These are phyloP conservation scores for Schizonepeta tenuifolia DNA, from an alignment of 257 asterid species.

Conservation along the genomic window DNA sequence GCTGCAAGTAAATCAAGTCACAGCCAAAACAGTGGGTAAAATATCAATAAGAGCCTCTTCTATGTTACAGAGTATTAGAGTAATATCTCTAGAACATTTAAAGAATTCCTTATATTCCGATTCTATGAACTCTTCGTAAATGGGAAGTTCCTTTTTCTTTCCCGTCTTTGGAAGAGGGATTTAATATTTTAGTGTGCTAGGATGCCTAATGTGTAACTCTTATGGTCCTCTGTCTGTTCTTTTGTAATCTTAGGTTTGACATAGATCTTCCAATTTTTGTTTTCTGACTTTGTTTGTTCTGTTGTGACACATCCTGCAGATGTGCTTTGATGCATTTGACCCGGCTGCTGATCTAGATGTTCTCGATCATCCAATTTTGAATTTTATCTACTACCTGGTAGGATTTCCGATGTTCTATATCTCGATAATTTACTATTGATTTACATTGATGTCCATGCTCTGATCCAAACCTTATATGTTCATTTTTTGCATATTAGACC, in stretches of 20 bases:
- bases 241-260: slow-evolving; percentile 3
- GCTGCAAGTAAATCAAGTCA: not conserved
- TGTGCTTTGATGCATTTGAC: slow-evolving; percentile 88
- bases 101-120: too few relatives aligned
- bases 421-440: not conserved
- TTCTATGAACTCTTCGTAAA: too few relatives aligned
- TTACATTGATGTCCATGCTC: not conserved
- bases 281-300: slow-evolving; percentile 32
- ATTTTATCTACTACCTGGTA: slow-evolving; percentile 84
- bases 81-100: too few relatives aligned
- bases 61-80: not conserved
- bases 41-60: not conserved
- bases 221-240: too few relatives aligned
- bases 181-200: too few relatives aligned
- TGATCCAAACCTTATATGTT: not conserved
- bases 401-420: slow-evolving; percentile 23
- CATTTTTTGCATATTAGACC: not conserved
- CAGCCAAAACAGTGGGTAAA: not conserved
- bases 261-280: not conserved
- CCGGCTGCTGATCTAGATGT: slow-evolving; percentile 90
- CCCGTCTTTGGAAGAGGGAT: too few relatives aligned
- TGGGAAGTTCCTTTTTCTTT: too few relatives aligned
- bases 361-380: slow-evolving; percentile 81
- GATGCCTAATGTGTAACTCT: too few relatives aligned
- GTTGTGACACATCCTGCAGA: slow-evolving; percentile 44